Base-by-base conservation (phyloP, 495 filamentous ascomycete species). In the Neurospora tetraspora region DNA sequence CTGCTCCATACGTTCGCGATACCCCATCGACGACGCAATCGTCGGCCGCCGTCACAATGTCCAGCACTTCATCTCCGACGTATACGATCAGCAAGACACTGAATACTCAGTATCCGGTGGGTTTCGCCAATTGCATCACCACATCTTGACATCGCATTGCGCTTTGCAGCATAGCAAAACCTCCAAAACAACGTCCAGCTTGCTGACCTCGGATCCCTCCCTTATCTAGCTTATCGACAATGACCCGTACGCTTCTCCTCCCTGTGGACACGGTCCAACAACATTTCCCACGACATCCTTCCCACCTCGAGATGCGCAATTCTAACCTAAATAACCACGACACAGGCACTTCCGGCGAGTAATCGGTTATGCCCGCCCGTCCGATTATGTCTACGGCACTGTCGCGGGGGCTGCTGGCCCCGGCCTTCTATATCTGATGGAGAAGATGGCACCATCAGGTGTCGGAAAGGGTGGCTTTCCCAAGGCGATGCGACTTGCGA, bases 341-440 rank as follows among this genome's bases (percentile, higher is more conserved):
- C 20, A 12, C 71, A 98, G 96, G 75, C 95, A 99, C 82, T 89
- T 98, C 83, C 91, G 86, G 80, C 91, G 96, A 77, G 96, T 98
- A 59, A 79, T 96, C 70, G 81, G 89, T 77, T 99, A 98, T 87
- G 92, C 94, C 70, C 89, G 96, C 37, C 82, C 89, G 39, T 91
- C 88, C 53, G 96, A 99, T 83, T 98, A 96, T 78, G 87, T 84
- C 9, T 82, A 89, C 74, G 94, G 90, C 71, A 85, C 86, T 74
- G 87, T 84, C 8, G 85, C 90, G 40, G 89, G 89, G 4, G 87
- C 90, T 20, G 83, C 85, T 39, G 92, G 89, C 71, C 96, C 96
- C 27, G 86, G 87, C 70, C 79, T 91, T 47, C 89, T 97, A 80
- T 87, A 88, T 80, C 73, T 88, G 70, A 91, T 91, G 92, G 95